Evolutionary conservation across 306 rosid genomes (phyloP).

Genomic region (Quillaja saponaria): DNA sequence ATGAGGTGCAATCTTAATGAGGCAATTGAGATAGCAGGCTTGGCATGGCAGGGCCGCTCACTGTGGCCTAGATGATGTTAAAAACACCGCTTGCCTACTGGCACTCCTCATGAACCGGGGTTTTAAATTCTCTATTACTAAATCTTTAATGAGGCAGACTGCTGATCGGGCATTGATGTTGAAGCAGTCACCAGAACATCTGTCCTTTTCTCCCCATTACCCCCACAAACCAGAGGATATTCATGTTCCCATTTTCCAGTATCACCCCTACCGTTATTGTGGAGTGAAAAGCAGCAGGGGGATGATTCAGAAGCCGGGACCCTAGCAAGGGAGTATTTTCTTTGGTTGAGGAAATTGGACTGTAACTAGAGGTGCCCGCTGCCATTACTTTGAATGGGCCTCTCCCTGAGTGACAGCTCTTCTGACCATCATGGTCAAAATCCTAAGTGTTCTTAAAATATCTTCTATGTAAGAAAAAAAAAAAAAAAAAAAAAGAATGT

Average conservation of each 20-base stretch:
- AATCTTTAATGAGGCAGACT: conserved; percentile 62
- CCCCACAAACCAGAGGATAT: conserved; percentile 58
- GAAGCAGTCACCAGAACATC: conserved; percentile 62
- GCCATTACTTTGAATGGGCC: conserved; percentile 94
- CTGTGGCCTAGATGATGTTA: conserved; percentile 93
- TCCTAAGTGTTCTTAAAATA: conserved; percentile 41
- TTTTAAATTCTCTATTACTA: conserved; percentile 74
- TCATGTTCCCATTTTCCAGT: conserved; percentile 43
- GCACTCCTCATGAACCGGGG: conserved; percentile 77
- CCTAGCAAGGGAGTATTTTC: conserved; percentile 77
- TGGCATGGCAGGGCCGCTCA: conserved; percentile 94
- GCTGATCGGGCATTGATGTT: conserved; percentile 51
- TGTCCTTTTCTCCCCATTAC: conserved; percentile 38
- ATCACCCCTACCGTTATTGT: conserved; percentile 68
- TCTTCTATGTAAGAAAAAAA: neutral
- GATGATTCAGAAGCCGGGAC: conserved; percentile 76
- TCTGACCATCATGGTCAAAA: conserved; percentile 39
- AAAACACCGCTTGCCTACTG: conserved; percentile 81
- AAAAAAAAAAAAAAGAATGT: neutral
- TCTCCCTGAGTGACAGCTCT: conserved; percentile 50
- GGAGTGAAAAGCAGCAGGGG: conserved; percentile 80
- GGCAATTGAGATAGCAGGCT: conserved; percentile 85
- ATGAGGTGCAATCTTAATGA: conserved; percentile 83
- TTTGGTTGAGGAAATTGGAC: conserved; percentile 94
- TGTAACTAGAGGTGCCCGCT: conserved; percentile 69